Base-by-base conservation (phyloP, 768 basidiomycete genomes). In the Chalciporus chontae region DNA sequence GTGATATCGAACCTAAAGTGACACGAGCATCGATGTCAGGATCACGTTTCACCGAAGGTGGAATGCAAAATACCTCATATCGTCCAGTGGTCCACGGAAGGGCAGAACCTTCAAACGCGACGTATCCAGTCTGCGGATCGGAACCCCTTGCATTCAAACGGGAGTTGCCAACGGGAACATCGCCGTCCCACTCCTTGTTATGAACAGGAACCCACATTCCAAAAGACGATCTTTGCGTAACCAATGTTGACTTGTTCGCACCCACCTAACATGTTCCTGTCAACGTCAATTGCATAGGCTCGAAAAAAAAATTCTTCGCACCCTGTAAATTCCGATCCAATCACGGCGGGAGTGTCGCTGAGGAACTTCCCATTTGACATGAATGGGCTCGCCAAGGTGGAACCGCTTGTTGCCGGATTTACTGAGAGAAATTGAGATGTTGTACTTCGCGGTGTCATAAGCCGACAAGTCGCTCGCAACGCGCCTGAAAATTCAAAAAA, bases 151-250 rank as follows among this genome's bases (percentile, higher is more conserved):
- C 58, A 29, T 47, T 62, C 9, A 72, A 62, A 42, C 72, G 65
- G 21, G 69, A 59, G 15, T 77, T 60, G 8, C 77, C 76, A 44
- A 85, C 60, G 21, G 87, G 88, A 18, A 81, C 71, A 65, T 95
- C 87, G 1, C 93, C 95, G 51, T 95, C 87, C 90, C 92, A 97
- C 65, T 95, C 94, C 55, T 93, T 87, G 50, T 84, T 80, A 56
- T 92, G 85, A 21, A 97, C 86, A 31, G 94, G 94, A 26, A 87
- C 76, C 96, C 96, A 99, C 77, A 87, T 83, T 26, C 95, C 95
- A 60, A 87, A 71, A 2, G 90, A 90, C 5, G 88, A 84, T 4
- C 86, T 86, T 51, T 84, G 83, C 7, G 96, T 99, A 38, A 98
- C 83, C 17, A 85, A 73, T 9, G 74, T 81, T 13, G 85, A 90